phyloP scores from a whole-genome alignment of 1,139 yeast genomes.

The Hyphopichia fennica region DNA sequence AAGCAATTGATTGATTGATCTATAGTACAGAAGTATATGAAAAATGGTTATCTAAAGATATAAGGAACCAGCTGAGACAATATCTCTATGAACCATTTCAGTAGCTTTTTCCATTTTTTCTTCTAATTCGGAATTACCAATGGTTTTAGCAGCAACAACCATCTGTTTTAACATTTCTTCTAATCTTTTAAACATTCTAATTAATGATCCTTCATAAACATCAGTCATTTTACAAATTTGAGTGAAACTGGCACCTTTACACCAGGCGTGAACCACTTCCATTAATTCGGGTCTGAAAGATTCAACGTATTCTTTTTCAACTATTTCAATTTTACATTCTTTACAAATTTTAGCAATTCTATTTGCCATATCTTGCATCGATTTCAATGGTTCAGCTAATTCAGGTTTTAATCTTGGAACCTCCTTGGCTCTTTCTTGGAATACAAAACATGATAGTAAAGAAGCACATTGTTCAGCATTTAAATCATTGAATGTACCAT shows the following conservation, averaged over 20 bases:
- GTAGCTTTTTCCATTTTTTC: slow-evolving; percentile 86
- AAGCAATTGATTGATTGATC: neutral
- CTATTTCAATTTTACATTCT: slow-evolving; percentile 85
- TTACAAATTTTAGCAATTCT: slow-evolving; percentile 85
- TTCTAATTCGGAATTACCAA: slow-evolving; percentile 84
- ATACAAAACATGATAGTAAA: slow-evolving; percentile 87
- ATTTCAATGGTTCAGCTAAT: slow-evolving; percentile 83
- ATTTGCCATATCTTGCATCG: slow-evolving; percentile 84
- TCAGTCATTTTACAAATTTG: slow-evolving; percentile 98
- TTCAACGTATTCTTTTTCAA: slow-evolving; percentile 90
- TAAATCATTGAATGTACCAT: slow-evolving; percentile 89
- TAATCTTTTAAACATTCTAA: slow-evolving; percentile 88
- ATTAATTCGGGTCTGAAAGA: slow-evolving; percentile 87
- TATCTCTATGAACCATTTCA: slow-evolving; percentile 88
- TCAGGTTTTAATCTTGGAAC: slow-evolving; percentile 84
- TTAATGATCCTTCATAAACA: slow-evolving; percentile 94
- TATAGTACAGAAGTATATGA: neutral
- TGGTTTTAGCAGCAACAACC: slow-evolving; percentile 86
- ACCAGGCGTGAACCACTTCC: slow-evolving; percentile 98
- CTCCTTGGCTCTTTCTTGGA: slow-evolving; percentile 93
- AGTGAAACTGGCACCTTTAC: slow-evolving; percentile 92
- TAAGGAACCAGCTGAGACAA: slow-evolving; percentile 93
- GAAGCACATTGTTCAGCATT: slow-evolving; percentile 92
- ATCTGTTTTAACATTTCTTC: slow-evolving; percentile 92
- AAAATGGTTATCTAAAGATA: slow-evolving; percentile 58